A percentile compares a stretch with the other conserved stretches of the same genome.
phyloP scores from a whole-genome alignment of 139 green algal genomes.

The Chlamydomonas incerta region DNA sequence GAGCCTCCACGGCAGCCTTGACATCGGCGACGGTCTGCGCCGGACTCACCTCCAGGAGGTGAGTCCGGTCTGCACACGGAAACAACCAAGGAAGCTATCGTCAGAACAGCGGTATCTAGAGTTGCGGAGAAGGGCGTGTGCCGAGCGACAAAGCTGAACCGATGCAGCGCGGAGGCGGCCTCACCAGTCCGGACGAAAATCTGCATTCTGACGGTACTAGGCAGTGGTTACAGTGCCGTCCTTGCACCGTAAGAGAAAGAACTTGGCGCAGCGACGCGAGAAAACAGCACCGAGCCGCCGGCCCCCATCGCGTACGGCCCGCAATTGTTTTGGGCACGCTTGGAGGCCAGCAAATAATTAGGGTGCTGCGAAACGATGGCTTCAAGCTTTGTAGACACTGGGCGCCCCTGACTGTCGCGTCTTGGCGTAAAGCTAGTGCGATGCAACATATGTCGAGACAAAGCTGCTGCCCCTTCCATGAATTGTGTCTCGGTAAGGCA shows the following conservation, averaged over 20 bases:
- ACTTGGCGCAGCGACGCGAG: neutral
- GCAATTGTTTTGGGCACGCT: no score
- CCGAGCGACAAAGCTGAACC: slow-evolving; percentile 13
- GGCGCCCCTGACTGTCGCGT: no score
- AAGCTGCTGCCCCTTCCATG: no score
- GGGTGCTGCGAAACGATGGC: no score
- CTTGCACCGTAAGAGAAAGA: slow-evolving; percentile 53
- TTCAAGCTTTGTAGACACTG: no score
- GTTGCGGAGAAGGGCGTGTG: neutral
- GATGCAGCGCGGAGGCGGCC: slow-evolving; percentile 46
- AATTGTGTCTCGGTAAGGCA: no score
- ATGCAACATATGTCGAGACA: no score
- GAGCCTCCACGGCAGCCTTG: slow-evolving; percentile 79
- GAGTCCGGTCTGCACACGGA: slow-evolving; percentile 76
- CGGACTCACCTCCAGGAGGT: slow-evolving; percentile 79
- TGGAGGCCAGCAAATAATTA: no score
- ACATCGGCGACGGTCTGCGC: slow-evolving; percentile 83
- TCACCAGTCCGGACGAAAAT: slow-evolving; percentile 78
- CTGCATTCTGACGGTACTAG: slow-evolving; percentile 69
- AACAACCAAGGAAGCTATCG: neutral
- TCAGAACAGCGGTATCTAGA: neutral
- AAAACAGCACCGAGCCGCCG: neutral
- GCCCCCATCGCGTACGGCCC: neutral
- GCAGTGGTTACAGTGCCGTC: slow-evolving; percentile 66
- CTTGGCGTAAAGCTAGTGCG: no score